Base-by-base conservation (phyloP, 1,139 yeast genomes). In the Yamadazyma oceani region DNA sequence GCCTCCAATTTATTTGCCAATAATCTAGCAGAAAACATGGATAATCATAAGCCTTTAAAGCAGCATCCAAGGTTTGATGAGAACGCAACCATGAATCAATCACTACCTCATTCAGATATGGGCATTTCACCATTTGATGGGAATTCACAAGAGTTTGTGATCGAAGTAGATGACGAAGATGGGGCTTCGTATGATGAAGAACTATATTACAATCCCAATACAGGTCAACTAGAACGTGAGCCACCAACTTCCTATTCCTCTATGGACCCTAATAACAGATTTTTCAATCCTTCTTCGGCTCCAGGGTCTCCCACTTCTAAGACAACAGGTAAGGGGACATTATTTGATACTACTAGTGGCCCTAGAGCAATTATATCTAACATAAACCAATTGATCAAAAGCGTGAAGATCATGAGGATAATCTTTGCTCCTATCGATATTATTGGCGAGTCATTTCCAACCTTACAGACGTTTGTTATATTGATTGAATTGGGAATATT, bases 341-440 rank as follows among this genome's bases (percentile, higher is more conserved):
- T 35, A 22, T 39, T 47, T 11, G 48, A 50, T 27, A 46, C 51
- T 10, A 37, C 50, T 3, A 35, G 37, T 26, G 52, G 57, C 3
- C 55, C 58, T 4, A 41, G 44, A 16, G 41, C 49, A 3, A 51
- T 60, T 5, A 54, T 59, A 5, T 58, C 65, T 2, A 66, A 66
- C 38, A 50, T 70, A 34, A 64, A 64, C 42, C 34, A 51, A 15
- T 48, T 68, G 36, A 62, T 70, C 35, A 70, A 69, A 46, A 57
- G 56, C 34, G 58, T 70, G 26, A 61, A 60, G 43, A 39, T 69
- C 30, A 64, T 70, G 70, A 57, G 55, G 40, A 54, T 67, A 7
- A 46, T 69, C 6, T 69, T 68, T 53, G 64, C 74, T 8, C 75
- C 75, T 12, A 67, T 70, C 32, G 77, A 70, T 43, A 59, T 63